Evolutionary conservation across 768 basidiomycete genomes (phyloP).

Genomic region (Panellus pusillus): DNA sequence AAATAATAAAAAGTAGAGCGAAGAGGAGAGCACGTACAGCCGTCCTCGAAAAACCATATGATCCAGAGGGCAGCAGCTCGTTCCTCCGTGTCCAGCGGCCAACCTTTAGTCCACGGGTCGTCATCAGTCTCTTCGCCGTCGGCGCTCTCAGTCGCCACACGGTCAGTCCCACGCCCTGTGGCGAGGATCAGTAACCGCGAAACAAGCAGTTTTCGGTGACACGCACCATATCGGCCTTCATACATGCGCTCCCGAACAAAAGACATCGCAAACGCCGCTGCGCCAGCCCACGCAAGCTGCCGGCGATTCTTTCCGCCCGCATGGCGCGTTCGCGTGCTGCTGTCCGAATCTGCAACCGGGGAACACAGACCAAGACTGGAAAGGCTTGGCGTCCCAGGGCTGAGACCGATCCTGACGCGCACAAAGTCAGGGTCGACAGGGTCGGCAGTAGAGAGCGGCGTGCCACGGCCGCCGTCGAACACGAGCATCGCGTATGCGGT

Average conservation of each 20-base stretch:
- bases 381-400: no score
- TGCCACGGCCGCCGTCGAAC: neutral
- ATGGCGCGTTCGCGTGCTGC: no score
- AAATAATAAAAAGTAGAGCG: neutral
- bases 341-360: neutral
- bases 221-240: neutral
- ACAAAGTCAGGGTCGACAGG: neutral
- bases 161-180: neutral
- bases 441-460: neutral
- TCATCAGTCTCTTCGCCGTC: neutral
- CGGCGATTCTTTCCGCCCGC: neutral
- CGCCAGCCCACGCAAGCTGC: neutral
- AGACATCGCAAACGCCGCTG: neutral
- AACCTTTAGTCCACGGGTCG: neutral
- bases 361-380: neutral
- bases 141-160: no score
- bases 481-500: neutral
- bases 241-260: neutral
- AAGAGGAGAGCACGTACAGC: neutral
- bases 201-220: neutral
- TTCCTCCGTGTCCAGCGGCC: slow-evolving; percentile 1
- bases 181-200: neutral
- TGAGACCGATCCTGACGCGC: no score
- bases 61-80: slow-evolving; percentile 4
- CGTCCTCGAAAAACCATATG: slow-evolving; percentile 5